Base-by-base conservation (phyloP, 768 basidiomycete species). In the Royoungia palumana region DNA sequence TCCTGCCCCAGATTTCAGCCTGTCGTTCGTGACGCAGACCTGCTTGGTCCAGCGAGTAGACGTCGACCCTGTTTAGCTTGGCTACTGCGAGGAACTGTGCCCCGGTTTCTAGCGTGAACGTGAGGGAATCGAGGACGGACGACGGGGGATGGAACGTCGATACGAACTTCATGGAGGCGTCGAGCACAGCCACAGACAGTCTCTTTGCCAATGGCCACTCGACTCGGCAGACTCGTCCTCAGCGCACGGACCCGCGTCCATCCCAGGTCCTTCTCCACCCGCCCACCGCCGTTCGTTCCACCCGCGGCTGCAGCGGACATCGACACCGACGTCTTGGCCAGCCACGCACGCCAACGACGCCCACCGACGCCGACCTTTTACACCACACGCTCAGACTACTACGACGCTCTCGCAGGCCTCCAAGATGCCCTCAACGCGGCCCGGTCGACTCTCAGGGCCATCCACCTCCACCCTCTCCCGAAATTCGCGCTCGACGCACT, bases 321-420 rank as follows among this genome's bases (percentile, higher is more conserved):
- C 11, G 45, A 61, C 38, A 24, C 46, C 35, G 40, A 38, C 16
- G 34, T 22, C 32, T 34, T 47, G 2, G 10, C 53, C 21, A 53
- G 50, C n/a, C 56, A 25, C 30, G 12, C 24, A 6, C 57, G 45
- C 12, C 60, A 56, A 13, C 60, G n/a, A n/a, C n/a, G 58, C 48
- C 90, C 90, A 0, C 68, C 75, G 17, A 87, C 89, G 8, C 81
- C 90, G 19, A 81, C 80, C 41, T 94, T 93, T 71, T 96, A 89
- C 72, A 91, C 93, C 16, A 85, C 84, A 14, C 82, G 85, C 28
- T 73, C 87, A 1, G 71, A 72, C 20, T 94, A 83, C 72, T 83
- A 83, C 65, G 88, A 94, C 67, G 79, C 82, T 47, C 68, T 94
- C 36, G 69, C 73, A 37, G 71, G 77, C 36, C 78, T 95, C 16